These are phyloP conservation scores for Myriosclerotinia scirpicola DNA, from an alignment of 2,329 filamentous ascomycete genomes.

Conservation along the genomic window DNA sequence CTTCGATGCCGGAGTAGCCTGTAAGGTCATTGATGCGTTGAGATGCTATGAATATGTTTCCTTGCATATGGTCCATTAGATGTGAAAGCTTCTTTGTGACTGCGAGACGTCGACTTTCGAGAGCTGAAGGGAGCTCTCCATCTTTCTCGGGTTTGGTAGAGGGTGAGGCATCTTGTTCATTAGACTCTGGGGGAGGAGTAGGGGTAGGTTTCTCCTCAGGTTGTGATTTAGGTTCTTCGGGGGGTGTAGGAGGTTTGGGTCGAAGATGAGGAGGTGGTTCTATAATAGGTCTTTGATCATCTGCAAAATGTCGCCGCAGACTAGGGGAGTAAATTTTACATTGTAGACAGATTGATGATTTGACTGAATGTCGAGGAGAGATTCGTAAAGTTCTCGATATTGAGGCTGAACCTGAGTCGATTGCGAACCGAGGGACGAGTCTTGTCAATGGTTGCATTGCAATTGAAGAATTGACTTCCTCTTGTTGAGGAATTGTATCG, in stretches of 20 bases:
- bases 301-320: constrained; percentile 39
- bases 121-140: constrained; percentile 48
- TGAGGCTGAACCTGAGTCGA: constrained; percentile 34
- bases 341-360: constrained; percentile 45
- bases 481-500: constrained; percentile 7
- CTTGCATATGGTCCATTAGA: constrained; percentile 87
- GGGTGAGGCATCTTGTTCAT: constrained; percentile 14
- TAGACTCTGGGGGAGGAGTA: not conserved
- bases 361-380: constrained; percentile 31
- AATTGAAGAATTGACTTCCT: constrained; percentile 20
- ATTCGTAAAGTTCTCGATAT: constrained; percentile 30
- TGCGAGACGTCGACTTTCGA: constrained; percentile 47
- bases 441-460: constrained; percentile 40
- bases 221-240: constrained; percentile 22
- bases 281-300: constrained; percentile 29
- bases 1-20: constrained; percentile 88
- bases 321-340: constrained; percentile 44
- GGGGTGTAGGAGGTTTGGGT: constrained; percentile 19
- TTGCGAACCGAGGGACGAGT: constrained; percentile 37
- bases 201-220: not conserved
- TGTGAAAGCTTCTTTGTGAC: constrained; percentile 56
- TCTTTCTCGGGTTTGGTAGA: constrained; percentile 19
- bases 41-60: constrained; percentile 79
- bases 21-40: constrained; percentile 92
- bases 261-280: constrained; percentile 15